Percentiles rank a stretch among this genome's conserved stretches.
phyloP scores from a whole-genome alignment of 805 yeast genomes.

The Yarrowia alimentaria region DNA sequence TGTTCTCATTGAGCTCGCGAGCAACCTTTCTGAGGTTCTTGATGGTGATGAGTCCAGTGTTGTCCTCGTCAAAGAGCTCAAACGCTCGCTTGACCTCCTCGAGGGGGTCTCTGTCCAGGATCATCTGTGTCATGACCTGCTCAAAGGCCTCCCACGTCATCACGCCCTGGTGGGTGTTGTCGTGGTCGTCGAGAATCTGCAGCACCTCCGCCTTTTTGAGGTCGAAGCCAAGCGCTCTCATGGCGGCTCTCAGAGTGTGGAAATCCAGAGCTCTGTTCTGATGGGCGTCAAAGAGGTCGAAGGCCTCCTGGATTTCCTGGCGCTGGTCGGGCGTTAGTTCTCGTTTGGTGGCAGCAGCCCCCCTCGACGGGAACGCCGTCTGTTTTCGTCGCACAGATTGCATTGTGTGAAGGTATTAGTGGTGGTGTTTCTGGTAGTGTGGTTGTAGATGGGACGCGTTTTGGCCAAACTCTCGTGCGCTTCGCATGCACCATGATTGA shows the following conservation, averaged over 20 bases:
- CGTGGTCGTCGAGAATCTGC: conserved; percentile 75
- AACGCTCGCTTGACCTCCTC: conserved; percentile 92
- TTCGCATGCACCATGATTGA: too few species aligned
- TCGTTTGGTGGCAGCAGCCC: conserved; percentile 24
- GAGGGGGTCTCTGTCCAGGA: conserved; percentile 84
- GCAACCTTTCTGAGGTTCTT: conserved; percentile 85
- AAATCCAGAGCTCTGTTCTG: conserved; percentile 86
- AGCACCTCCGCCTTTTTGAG: conserved; percentile 74
- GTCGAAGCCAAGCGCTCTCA: conserved; percentile 92
- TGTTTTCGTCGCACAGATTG: conserved; percentile 24
- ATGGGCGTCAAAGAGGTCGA: conserved; percentile 86
- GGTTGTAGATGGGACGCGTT: conserved; percentile 14
- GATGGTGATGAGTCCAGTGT: conserved; percentile 79
- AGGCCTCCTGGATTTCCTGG: conserved; percentile 90
- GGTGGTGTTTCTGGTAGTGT: not conserved
- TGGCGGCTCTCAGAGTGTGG: conserved; percentile 73
- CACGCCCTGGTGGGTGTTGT: conserved; percentile 61
- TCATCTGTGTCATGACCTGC: conserved; percentile 72
- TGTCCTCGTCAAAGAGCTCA: conserved; percentile 81
- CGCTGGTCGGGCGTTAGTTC: conserved; percentile 83
- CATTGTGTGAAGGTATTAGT: conserved; percentile 8
- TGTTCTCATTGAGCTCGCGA: conserved; percentile 85
- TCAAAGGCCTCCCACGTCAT: conserved; percentile 81
- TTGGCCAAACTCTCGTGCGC: conserved; percentile 2
- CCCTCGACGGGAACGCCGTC: conserved; percentile 5